Evolutionary conservation across 1,139 yeast genomes (phyloP).

Genomic region (Suzukiozyma palmioleophila): DNA sequence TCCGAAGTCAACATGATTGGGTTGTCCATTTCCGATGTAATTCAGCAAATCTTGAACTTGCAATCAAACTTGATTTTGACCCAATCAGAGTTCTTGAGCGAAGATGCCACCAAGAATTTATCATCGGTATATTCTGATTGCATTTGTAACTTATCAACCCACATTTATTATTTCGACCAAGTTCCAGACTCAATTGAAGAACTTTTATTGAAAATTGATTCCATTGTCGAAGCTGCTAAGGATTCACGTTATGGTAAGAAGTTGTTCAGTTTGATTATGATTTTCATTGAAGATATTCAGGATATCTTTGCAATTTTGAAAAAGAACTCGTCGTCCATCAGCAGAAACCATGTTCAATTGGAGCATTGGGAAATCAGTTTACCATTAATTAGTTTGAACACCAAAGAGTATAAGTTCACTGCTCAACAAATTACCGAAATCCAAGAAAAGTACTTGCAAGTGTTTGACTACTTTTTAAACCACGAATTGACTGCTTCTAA

Average conservation of each 20-base stretch:
- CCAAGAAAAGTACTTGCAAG: slow-evolving; percentile 29
- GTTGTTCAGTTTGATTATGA: slow-evolving; percentile 22
- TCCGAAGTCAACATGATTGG: slow-evolving; percentile 86
- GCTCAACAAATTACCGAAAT: slow-evolving; percentile 28
- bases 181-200: slow-evolving; percentile 71
- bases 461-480: slow-evolving; percentile 31
- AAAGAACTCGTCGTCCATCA: slow-evolving; percentile 28
- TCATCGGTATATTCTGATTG: slow-evolving; percentile 39
- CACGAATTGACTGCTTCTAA: slow-evolving; percentile 22
- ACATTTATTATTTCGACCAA: slow-evolving; percentile 75
- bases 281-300: slow-evolving; percentile 30
- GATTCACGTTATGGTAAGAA: slow-evolving; percentile 8
- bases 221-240: slow-evolving; percentile 11
- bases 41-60: slow-evolving; percentile 57
- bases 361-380: slow-evolving; percentile 44
- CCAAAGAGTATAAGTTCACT: slow-evolving; percentile 14
- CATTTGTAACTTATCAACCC: slow-evolving; percentile 62
- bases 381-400: slow-evolving; percentile 14
- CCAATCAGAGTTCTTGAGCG: slow-evolving; percentile 18
- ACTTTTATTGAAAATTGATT: slow-evolving; percentile 38
- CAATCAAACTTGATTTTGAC: slow-evolving; percentile 47
- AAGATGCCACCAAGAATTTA: slow-evolving; percentile 21
- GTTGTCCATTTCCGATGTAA: slow-evolving; percentile 77
- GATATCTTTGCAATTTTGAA: slow-evolving; percentile 29
- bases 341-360: slow-evolving; percentile 37